Evolutionary conservation across 2,329 filamentous ascomycete species (phyloP).

Genomic region (Dothideomycetidae sp.): DNA sequence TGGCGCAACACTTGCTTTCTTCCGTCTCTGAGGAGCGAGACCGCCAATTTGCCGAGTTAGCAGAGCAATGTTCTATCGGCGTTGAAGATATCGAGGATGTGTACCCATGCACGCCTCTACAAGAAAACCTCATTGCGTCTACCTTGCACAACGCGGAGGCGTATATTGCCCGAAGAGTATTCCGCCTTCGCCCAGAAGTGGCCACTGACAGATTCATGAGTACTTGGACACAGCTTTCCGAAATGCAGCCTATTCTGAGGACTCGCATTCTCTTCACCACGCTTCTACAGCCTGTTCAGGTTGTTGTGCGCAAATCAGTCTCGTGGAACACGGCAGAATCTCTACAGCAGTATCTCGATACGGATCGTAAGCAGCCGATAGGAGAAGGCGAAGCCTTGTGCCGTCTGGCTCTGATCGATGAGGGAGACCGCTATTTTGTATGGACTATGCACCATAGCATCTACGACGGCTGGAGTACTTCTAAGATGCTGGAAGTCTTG

Average conservation of each 20-base stretch:
- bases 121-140: constrained; percentile 28
- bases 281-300: constrained; percentile 11
- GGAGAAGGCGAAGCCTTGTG: constrained; percentile 27
- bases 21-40: too few relatives aligned
- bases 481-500: constrained; percentile 23
- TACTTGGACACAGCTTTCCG: constrained; percentile 25
- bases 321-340: constrained; percentile 19
- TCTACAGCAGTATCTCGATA: constrained; percentile 22
- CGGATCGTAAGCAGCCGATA: constrained; percentile 24
- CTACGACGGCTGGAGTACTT: constrained; percentile 28
- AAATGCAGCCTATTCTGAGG: constrained; percentile 24
- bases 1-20: too few relatives aligned
- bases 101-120: constrained; percentile 29
- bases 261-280: constrained; percentile 18
- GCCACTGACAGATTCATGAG: constrained; percentile 21
- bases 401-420: constrained; percentile 24
- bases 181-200: constrained; percentile 19
- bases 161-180: constrained; percentile 27
- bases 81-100: constrained; percentile 27
- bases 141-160: constrained; percentile 23
- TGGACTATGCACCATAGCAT: constrained; percentile 27
- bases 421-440: constrained; percentile 15
- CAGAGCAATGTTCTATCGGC: too few relatives aligned
- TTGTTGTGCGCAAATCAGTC: constrained; percentile 19
- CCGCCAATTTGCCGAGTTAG: too few relatives aligned